Percentiles rank a stretch among this genome's conserved stretches.
Conservation (phyloP, 2,329 filamentous ascomycete genomes). For the Teratosphaeria destructans region DNA sequence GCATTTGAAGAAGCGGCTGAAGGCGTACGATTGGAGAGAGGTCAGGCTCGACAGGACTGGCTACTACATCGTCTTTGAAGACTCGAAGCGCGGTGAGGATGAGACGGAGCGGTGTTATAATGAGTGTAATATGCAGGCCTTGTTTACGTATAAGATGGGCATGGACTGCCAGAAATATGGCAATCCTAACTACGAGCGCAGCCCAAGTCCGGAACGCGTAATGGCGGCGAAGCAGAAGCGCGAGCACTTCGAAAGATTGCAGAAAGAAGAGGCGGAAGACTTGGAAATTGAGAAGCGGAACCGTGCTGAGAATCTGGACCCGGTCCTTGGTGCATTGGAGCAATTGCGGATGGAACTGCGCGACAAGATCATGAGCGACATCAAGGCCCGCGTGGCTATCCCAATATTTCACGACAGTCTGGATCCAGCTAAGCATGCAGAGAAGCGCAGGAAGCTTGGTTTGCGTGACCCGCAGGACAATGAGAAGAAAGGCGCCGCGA, state of each 20-base stretch:
- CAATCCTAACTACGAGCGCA: slow-evolving; percentile 51
- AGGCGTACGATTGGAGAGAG: slow-evolving; percentile 69
- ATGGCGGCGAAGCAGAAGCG: slow-evolving; percentile 43
- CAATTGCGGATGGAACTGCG: slow-evolving; percentile 69
- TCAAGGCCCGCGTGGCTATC: slow-evolving; percentile 76
- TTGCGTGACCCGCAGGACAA: slow-evolving; percentile 54
- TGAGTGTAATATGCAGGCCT: slow-evolving; percentile 65
- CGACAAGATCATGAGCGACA: slow-evolving; percentile 78
- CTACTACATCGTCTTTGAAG: slow-evolving; percentile 86
- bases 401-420: slow-evolving; percentile 72
- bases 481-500: slow-evolving; percentile 43
- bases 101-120: slow-evolving; percentile 74
- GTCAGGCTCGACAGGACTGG: slow-evolving; percentile 76
- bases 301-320: slow-evolving; percentile 78
- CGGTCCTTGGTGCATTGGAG: slow-evolving; percentile 73
- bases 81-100: slow-evolving; percentile 62
- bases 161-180: slow-evolving; percentile 73
- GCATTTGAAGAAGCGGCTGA: slow-evolving; percentile 82
- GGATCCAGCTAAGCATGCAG: slow-evolving; percentile 67
- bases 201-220: slow-evolving; percentile 42
- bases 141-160: slow-evolving; percentile 88
- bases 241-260: slow-evolving; percentile 56
- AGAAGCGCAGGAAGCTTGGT: slow-evolving; percentile 71
- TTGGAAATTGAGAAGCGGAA: slow-evolving; percentile 83
- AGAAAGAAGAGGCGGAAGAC: slow-evolving; percentile 68